Evolutionary conservation across 192 early-diverging fungal genomes (phyloP).

Genomic region (Dissophora ornata): DNA sequence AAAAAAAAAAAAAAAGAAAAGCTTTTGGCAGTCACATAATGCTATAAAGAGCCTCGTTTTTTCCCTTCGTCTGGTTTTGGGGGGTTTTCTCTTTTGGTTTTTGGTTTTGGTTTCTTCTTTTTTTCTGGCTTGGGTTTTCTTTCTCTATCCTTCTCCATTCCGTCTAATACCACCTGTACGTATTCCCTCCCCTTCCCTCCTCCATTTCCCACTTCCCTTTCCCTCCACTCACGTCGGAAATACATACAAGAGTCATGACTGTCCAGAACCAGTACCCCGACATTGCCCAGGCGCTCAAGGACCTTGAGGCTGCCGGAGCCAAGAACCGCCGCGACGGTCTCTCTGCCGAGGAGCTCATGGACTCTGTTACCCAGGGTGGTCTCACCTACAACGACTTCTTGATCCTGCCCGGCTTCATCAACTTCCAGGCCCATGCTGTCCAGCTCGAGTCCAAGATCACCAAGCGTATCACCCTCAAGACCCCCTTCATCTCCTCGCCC

Average conservation of each 20-base stretch:
- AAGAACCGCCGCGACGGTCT: slow-evolving; percentile 80
- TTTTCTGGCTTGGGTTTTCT: slow-evolving; percentile 39
- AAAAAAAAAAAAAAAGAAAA: slow-evolving; percentile 27
- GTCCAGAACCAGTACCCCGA: slow-evolving; percentile 37
- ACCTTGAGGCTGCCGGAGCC: slow-evolving; percentile 40
- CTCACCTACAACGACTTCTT: slow-evolving; percentile 99
- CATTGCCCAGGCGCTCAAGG: slow-evolving; percentile 33
- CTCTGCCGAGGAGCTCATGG: slow-evolving; percentile 84
- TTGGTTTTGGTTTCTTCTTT: slow-evolving; percentile 39
- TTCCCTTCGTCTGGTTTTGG: slow-evolving; percentile 23
- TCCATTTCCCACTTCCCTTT: neutral
- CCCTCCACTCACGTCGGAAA: neutral
- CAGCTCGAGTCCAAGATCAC: slow-evolving; percentile 89
- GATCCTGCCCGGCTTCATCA: slow-evolving; percentile 95
- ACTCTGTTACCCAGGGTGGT: slow-evolving; percentile 82
- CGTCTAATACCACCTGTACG: slow-evolving; percentile 6
- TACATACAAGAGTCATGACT: slow-evolving; percentile 25
- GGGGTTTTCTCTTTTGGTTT: slow-evolving; percentile 55
- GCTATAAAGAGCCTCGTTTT: slow-evolving; percentile 22
- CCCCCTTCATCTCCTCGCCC: slow-evolving; percentile 93
- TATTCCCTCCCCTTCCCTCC: slow-evolving; percentile 4
- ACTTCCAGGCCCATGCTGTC: slow-evolving; percentile 88
- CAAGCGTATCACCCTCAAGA: slow-evolving; percentile 89
- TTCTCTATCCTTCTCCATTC: slow-evolving; percentile 10
- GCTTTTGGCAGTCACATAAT: neutral